phyloP scores from a whole-genome alignment of 1,284 basidiomycete genomes.

The Heterobasidion irregulare region DNA sequence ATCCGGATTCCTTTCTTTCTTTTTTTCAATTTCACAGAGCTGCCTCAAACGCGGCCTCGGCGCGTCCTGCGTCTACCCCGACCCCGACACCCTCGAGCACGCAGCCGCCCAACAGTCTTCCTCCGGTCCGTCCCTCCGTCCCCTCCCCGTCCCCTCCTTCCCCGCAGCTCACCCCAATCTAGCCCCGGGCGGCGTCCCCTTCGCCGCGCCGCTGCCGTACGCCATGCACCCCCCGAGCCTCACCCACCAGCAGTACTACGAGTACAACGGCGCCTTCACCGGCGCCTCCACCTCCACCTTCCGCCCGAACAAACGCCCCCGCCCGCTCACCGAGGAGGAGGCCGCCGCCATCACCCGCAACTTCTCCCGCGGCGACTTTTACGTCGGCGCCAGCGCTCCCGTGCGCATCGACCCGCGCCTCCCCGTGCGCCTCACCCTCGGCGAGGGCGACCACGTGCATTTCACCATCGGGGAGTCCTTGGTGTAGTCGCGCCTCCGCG shows the following conservation, averaged over 20 bases:
- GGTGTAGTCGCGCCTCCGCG: constrained; percentile 19
- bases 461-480: constrained; percentile 65
- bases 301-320: constrained; percentile 65
- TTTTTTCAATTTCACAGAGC: constrained; percentile 35
- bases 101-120: constrained; percentile 38
- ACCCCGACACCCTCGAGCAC: constrained; percentile 46
- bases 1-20: constrained; percentile 1
- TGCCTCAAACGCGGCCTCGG: constrained; percentile 71
- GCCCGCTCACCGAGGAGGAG: constrained; percentile 70
- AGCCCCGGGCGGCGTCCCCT: constrained; percentile 1
- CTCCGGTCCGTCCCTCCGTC: constrained; percentile 23
- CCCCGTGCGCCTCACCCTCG: constrained; percentile 65
- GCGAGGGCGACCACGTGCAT: constrained; percentile 73
- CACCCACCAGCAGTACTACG: constrained; percentile 65
- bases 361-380: constrained; percentile 71
- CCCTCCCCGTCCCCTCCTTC: constrained; percentile 10
- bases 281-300: constrained; percentile 63
- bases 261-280: constrained; percentile 61
- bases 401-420: constrained; percentile 72
- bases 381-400: constrained; percentile 66
- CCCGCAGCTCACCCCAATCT: constrained; percentile 19
- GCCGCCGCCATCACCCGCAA: constrained; percentile 72
- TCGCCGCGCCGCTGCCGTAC: constrained; percentile 12
- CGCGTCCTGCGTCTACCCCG: constrained; percentile 61
- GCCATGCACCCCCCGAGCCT: constrained; percentile 33